These are phyloP conservation scores for Heliosperma pusillum DNA, from an alignment of 148 eudicot genomes.

Conservation along the genomic window DNA sequence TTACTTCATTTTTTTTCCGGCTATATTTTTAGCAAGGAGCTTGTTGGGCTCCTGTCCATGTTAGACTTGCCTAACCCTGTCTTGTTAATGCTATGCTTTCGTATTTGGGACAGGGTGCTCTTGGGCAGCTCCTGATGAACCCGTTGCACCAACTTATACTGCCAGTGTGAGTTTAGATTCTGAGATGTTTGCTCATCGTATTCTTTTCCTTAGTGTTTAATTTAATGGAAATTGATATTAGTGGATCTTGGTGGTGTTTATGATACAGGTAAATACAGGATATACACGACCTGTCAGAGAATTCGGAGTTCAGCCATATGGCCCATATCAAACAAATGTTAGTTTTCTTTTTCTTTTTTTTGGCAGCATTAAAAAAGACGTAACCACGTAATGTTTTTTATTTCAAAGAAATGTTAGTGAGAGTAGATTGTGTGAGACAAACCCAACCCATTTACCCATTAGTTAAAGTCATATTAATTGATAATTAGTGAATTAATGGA, in stretches of 20 bases:
- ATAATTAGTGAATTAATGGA: too few species aligned
- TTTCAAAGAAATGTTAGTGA: conserved; percentile 12
- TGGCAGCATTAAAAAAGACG: too few species aligned
- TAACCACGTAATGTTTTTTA: too few species aligned
- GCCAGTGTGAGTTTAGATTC: conserved; percentile 16
- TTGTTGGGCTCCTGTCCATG: background rate
- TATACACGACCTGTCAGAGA: conserved; percentile 20
- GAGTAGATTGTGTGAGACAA: background rate
- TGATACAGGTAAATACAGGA: conserved; percentile 23
- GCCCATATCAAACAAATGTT: conserved; percentile 3
- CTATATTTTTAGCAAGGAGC: background rate
- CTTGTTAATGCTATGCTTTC: background rate
- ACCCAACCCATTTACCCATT: too few species aligned
- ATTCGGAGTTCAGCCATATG: conserved; percentile 14
- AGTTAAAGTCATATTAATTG: too few species aligned
- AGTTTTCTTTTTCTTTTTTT: too few species aligned
- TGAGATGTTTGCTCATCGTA: background rate
- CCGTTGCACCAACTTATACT: conserved; percentile 13
- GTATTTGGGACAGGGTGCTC: conserved; percentile 13
- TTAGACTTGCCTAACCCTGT: background rate
- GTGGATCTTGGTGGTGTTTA: background rate
- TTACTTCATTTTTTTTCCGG: background rate
- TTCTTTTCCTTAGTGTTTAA: background rate
- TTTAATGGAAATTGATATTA: background rate
- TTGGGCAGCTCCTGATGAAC: conserved; percentile 7